Percentiles rank a stretch among this genome's conserved stretches.
Evolutionary conservation across 768 basidiomycete species (phyloP).

Genomic region (Rhodotorula babjevae): DNA sequence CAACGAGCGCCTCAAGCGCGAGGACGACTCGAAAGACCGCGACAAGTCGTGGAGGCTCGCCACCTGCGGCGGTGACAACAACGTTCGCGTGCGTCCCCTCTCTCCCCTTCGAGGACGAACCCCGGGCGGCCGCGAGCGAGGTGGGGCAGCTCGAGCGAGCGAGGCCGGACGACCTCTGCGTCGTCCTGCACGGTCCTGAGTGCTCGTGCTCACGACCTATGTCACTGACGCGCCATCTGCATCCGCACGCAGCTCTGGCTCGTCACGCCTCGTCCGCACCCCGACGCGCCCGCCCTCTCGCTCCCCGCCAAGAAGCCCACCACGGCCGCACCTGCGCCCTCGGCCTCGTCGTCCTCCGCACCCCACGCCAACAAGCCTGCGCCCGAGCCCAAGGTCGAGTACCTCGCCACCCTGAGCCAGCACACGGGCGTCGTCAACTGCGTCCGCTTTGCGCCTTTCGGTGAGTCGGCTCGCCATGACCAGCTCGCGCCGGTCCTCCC

Average conservation of each 20-base stretch:
- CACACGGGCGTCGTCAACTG: conserved; percentile 96
- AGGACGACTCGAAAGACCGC: conserved; percentile 28
- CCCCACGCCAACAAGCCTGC: conserved; percentile 35
- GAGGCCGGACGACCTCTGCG: no score
- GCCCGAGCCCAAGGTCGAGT: conserved; percentile 76
- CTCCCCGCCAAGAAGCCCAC: conserved; percentile 51
- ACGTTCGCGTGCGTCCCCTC: conserved; percentile 72
- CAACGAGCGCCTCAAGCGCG: conserved; percentile 27
- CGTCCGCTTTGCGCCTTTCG: conserved; percentile 90
- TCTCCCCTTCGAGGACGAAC: neutral
- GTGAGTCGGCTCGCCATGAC: conserved; percentile 49
- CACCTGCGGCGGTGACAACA: conserved; percentile 93
- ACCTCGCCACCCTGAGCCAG: conserved; percentile 84
- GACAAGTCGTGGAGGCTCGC: conserved; percentile 76
- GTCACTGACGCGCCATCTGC: neutral
- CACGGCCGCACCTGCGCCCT: neutral
- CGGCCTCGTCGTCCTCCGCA: conserved; percentile 37
- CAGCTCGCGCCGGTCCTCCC: no score
- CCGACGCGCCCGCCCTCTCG: conserved; percentile 3
- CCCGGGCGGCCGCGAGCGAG: neutral
- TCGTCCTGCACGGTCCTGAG: no score
- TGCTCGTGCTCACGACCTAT: no score
- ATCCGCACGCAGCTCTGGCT: conserved; percentile 43
- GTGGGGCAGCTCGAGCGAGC: neutral
- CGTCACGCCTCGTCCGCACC: conserved; percentile 34